phyloP scores from a whole-genome alignment of 306 rosid genomes.

The Prunus persica region DNA sequence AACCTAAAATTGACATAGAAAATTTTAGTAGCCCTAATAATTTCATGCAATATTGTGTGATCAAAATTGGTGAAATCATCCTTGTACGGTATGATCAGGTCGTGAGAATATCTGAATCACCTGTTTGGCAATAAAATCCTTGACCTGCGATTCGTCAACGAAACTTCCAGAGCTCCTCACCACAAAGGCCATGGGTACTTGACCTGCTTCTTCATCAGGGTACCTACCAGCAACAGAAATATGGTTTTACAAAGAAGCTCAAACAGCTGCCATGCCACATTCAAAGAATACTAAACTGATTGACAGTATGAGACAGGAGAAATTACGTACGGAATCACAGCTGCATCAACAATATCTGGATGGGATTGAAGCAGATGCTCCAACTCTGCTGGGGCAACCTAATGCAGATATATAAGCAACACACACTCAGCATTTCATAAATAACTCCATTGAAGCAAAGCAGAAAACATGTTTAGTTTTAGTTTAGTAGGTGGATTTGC shows the following conservation, averaged over 20 bases:
- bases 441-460: not conserved
- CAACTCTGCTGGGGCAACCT: slow-evolving; percentile 78
- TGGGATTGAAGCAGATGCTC: slow-evolving; percentile 62
- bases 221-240: slow-evolving; percentile 32
- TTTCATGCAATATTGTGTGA: not conserved
- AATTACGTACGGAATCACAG: slow-evolving; percentile 58
- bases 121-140: slow-evolving; percentile 54
- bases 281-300: not conserved
- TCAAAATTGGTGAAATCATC: not conserved
- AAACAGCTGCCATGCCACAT: not conserved
- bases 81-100: not conserved
- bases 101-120: slow-evolving; percentile 18
- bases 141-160: slow-evolving; percentile 35
- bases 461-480: not conserved
- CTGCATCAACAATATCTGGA: slow-evolving; percentile 54
- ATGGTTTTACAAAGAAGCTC: not conserved
- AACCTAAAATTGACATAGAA: slow-evolving; percentile 33
- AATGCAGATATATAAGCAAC: not conserved
- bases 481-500: not conserved
- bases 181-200: slow-evolving; percentile 63
- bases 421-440: not conserved
- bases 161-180: slow-evolving; percentile 41
- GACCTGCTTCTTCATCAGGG: slow-evolving; percentile 76
- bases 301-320: not conserved
- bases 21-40: not conserved